A percentile compares a stretch with the other conserved stretches of the same genome.
phyloP scores from a whole-genome alignment of 2,329 filamentous ascomycete genomes.

The Xylaria sp. region DNA sequence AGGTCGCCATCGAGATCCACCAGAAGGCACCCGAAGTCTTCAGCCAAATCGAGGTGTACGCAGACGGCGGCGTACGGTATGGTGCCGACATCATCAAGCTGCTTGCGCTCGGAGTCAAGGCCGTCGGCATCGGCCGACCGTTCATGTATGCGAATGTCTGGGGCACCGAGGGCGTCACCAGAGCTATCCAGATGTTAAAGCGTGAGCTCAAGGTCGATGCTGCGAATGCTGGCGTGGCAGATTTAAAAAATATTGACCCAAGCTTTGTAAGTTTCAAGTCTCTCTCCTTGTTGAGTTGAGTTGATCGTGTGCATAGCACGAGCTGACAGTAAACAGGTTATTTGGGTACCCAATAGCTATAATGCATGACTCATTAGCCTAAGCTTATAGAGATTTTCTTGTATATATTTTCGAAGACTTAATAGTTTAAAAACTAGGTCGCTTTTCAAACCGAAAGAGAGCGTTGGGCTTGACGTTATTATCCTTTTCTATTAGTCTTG shows the following conservation, averaged over 20 bases:
- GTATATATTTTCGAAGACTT: too few species aligned
- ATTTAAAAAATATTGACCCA: slow-evolving; percentile 34
- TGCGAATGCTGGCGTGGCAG: slow-evolving; percentile 38
- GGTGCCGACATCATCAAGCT: slow-evolving; percentile 44
- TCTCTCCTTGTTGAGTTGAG: too few species aligned
- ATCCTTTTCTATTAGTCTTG: too few species aligned
- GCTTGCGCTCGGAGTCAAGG: slow-evolving; percentile 43
- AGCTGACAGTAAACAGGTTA: too few species aligned
- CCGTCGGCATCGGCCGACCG: slow-evolving; percentile 50
- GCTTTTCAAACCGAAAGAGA: too few species aligned
- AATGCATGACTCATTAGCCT: too few species aligned
- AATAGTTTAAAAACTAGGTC: too few species aligned
- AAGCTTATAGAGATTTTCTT: too few species aligned
- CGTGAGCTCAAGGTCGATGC: slow-evolving; percentile 46
- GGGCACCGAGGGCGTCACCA: slow-evolving; percentile 50
- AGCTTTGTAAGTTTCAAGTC: not conserved
- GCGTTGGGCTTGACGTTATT: too few species aligned
- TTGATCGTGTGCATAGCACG: too few species aligned
- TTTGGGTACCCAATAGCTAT: too few species aligned
- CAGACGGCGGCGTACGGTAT: slow-evolving; percentile 44
- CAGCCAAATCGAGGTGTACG: slow-evolving; percentile 40
- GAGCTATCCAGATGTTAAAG: slow-evolving; percentile 51
- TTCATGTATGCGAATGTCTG: slow-evolving; percentile 57
- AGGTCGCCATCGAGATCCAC: slow-evolving; percentile 41
- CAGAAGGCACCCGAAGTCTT: slow-evolving; percentile 40